Percentiles rank a stretch among this genome's conserved stretches.
Conservation (phyloP, 345 rosid species). For the Ailanthus altissimus region DNA sequence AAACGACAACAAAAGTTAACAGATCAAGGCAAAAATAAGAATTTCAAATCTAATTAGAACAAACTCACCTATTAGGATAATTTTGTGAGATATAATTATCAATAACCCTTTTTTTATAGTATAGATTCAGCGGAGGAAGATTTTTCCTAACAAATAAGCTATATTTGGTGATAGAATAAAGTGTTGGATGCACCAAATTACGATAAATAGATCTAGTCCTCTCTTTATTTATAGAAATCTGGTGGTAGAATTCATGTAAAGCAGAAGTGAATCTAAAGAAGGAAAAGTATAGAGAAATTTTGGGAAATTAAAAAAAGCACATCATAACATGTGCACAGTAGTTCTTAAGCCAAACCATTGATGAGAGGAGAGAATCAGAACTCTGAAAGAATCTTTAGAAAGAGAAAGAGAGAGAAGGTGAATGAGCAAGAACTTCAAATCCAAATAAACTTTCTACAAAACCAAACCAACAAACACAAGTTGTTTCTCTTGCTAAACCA, state of each 20-base stretch:
- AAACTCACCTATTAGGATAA: too few relatives aligned
- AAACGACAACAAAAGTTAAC: too few relatives aligned
- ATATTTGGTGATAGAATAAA: too few relatives aligned
- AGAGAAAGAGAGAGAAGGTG: not conserved
- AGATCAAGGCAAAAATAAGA: too few relatives aligned
- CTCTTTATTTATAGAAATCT: not conserved
- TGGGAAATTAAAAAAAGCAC: not conserved
- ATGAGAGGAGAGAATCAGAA: slow-evolving; percentile 1
- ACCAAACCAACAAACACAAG: not conserved
- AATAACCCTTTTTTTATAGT: too few relatives aligned
- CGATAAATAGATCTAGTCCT: too few relatives aligned
- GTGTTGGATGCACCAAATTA: too few relatives aligned
- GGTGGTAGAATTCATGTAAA: not conserved
- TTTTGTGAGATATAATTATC: too few relatives aligned
- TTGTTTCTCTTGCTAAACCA: not conserved
- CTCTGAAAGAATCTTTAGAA: slow-evolving; percentile 4
- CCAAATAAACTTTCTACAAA: not conserved
- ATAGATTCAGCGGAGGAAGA: too few relatives aligned
- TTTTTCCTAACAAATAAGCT: too few relatives aligned
- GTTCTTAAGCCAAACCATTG: not conserved
- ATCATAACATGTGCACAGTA: not conserved
- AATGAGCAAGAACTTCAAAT: not conserved
- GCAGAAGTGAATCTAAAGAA: not conserved
- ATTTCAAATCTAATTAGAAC: too few relatives aligned
- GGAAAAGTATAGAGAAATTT: not conserved